These are phyloP conservation scores for Ceratorhiza oryzae-sativae DNA, from an alignment of 1,284 basidiomycete species.

Conservation along the genomic window DNA sequence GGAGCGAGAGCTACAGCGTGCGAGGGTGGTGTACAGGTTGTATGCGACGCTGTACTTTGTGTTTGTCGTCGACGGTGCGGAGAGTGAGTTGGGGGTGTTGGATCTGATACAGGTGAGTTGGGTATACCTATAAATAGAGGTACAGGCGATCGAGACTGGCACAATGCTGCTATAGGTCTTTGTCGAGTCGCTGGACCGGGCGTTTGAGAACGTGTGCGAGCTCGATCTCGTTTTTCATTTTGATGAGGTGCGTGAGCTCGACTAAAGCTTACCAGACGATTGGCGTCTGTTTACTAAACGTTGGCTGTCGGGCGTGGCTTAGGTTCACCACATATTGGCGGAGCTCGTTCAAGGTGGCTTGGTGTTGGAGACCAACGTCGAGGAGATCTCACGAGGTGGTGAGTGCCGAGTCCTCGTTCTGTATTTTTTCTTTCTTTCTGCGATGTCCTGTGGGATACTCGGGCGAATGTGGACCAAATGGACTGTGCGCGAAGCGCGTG, in stretches of 20 bases:
- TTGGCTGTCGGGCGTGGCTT: not conserved
- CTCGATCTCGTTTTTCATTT: conserved; percentile 98
- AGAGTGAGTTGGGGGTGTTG: conserved; percentile 94
- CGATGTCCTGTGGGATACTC: conserved; percentile 11
- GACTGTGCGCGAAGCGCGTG: conserved; percentile 29
- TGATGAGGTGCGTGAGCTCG: conserved; percentile 76
- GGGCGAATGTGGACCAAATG: not conserved
- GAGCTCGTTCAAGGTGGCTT: conserved; percentile 98
- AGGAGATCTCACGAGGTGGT: conserved; percentile 84
- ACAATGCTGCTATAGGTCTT: conserved; percentile 70
- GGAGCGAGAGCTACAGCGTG: conserved; percentile 45
- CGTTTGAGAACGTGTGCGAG: conserved; percentile 99
- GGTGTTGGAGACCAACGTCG: conserved; percentile 97
- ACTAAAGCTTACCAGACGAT: not conserved
- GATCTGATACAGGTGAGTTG: conserved; percentile 89
- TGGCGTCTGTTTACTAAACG: conserved; percentile 5
- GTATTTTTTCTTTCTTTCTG: conserved; percentile 7
- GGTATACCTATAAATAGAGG: conserved; percentile 13
- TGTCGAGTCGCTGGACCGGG: conserved; percentile 93
- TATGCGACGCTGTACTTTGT: conserved; percentile 98
- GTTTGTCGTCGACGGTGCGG: conserved; percentile 93
- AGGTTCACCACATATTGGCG: conserved; percentile 93
- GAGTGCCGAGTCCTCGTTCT: conserved; percentile 48
- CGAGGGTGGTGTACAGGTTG: conserved; percentile 80
- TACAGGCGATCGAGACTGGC: not conserved